Evolutionary conservation across 192 early-diverging fungal genomes (phyloP).

Genomic region (Backusella sp.): DNA sequence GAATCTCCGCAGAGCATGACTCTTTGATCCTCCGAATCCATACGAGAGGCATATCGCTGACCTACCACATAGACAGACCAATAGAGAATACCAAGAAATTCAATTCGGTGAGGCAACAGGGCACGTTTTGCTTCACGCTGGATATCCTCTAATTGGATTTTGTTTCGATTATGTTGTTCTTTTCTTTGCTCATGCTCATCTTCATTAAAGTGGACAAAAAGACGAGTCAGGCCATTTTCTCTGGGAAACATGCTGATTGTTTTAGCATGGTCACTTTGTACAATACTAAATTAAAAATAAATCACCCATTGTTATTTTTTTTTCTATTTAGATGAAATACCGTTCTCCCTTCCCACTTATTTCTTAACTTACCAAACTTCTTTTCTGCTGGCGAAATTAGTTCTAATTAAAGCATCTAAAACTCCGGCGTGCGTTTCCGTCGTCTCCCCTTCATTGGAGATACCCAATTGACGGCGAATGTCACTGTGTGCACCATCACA

Average conservation of each 20-base stretch:
- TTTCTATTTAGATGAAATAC: neutral
- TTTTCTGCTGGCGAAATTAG: slow-evolving; percentile 25
- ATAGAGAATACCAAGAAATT: slow-evolving; percentile 27
- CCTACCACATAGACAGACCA: slow-evolving; percentile 33
- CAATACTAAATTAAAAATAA: slow-evolving; percentile 12
- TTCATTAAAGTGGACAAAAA: slow-evolving; percentile 34
- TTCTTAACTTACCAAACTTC: slow-evolving; percentile 24
- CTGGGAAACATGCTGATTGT: slow-evolving; percentile 27
- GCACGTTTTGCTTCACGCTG: slow-evolving; percentile 31
- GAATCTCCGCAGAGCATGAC: slow-evolving; percentile 29
- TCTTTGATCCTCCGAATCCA: slow-evolving; percentile 12
- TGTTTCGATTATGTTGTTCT: slow-evolving; percentile 30
- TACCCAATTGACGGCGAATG: slow-evolving; percentile 27
- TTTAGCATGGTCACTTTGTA: slow-evolving; percentile 24
- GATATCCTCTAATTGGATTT: slow-evolving; percentile 33
- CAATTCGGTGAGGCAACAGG: slow-evolving; percentile 24
- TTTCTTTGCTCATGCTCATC: slow-evolving; percentile 20
- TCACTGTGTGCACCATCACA: slow-evolving; percentile 39
- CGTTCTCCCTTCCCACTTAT: neutral
- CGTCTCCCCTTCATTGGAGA: slow-evolving; percentile 24
- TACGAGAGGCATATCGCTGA: slow-evolving; percentile 13
- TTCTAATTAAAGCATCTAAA: slow-evolving; percentile 31
- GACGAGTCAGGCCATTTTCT: slow-evolving; percentile 29
- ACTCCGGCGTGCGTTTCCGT: slow-evolving; percentile 25
- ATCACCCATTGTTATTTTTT: neutral